Evolutionary conservation across 805 yeast species (phyloP).

Genomic region (Debaryomyces tyrocola): DNA sequence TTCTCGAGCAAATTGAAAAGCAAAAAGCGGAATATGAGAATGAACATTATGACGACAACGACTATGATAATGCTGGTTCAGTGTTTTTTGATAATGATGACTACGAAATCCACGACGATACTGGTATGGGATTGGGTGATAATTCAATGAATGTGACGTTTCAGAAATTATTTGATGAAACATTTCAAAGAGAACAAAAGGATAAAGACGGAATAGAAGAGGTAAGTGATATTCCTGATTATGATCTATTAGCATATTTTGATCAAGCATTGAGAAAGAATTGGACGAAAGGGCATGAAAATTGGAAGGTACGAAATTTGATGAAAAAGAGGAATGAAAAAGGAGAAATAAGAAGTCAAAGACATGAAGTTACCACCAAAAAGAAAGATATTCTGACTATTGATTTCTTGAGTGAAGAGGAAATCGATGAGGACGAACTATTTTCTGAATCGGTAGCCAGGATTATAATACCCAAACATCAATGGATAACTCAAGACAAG

Average conservation of each 20-base stretch:
- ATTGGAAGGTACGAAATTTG: slow-evolving; percentile 77
- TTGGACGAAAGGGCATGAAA: slow-evolving; percentile 83
- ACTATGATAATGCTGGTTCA: slow-evolving; percentile 5
- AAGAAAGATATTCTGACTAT: slow-evolving; percentile 19
- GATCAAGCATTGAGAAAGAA: slow-evolving; percentile 66
- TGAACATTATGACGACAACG: slow-evolving; percentile 16
- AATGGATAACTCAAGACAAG: slow-evolving; percentile 13
- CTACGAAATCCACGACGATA: background rate
- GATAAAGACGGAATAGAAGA: background rate
- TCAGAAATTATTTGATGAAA: slow-evolving; percentile 7
- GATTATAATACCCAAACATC: slow-evolving; percentile 17
- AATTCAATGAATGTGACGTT: slow-evolving; percentile 3
- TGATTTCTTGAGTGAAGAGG: slow-evolving; percentile 30
- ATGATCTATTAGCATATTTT: slow-evolving; percentile 74
- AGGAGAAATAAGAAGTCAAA: slow-evolving; percentile 11
- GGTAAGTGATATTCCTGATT: slow-evolving; percentile 30
- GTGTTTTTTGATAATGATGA: background rate
- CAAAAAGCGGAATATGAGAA: slow-evolving; percentile 5
- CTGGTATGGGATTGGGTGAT: slow-evolving; percentile 1
- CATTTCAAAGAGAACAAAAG: slow-evolving; percentile 1
- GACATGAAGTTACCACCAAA: slow-evolving; percentile 7
- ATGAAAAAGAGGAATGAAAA: slow-evolving; percentile 38
- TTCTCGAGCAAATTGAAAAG: slow-evolving; percentile 5
- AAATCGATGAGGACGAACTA: slow-evolving; percentile 33
- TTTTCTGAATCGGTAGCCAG: slow-evolving; percentile 21